A percentile compares a stretch with the other conserved stretches of the same genome.
phyloP scores from a whole-genome alignment of 345 rosid species.

The Camelina neglecta region DNA sequence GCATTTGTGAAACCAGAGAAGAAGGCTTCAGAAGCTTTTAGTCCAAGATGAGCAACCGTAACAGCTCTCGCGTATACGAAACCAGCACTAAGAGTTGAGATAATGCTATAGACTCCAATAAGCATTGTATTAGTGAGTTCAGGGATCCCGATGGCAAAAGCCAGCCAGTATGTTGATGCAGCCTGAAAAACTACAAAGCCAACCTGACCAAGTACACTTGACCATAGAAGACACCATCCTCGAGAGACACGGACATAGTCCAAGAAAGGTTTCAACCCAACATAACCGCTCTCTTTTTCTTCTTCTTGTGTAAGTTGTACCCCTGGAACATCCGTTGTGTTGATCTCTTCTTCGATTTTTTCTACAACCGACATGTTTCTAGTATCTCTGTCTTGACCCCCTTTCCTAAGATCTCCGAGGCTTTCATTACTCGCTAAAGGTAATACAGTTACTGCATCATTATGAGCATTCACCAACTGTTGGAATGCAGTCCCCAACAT shows the following conservation, averaged over 20 bases:
- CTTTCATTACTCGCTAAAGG: constrained; percentile 46
- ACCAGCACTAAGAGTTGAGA: constrained; percentile 59
- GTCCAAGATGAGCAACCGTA: constrained; percentile 58
- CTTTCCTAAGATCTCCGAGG: constrained; percentile 25
- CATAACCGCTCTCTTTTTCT: constrained; percentile 64
- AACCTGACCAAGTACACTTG: constrained; percentile 44
- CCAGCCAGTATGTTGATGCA: constrained; percentile 77
- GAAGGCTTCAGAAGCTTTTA: constrained; percentile 71
- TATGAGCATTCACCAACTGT: constrained; percentile 77
- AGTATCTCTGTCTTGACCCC: constrained; percentile 10
- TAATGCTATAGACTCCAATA: constrained; percentile 61
- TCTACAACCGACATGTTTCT: constrained; percentile 32
- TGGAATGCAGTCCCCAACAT: constrained; percentile 64
- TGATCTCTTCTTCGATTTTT: constrained; percentile 39
- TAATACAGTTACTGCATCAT: constrained; percentile 54
- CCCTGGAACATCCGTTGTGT: constrained; percentile 45
- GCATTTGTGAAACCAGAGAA: constrained; percentile 68
- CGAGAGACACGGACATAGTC: constrained; percentile 64
- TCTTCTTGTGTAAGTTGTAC: constrained; percentile 72
- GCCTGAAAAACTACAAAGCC: constrained; percentile 63
- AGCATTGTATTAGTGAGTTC: constrained; percentile 47
- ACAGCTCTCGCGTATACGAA: constrained; percentile 55
- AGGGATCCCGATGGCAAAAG: constrained; percentile 63
- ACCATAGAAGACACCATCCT: constrained; percentile 49
- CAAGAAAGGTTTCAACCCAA: constrained; percentile 64